Base-by-base conservation (phyloP, 257 asterid genomes). In the Petunia secreta region DNA sequence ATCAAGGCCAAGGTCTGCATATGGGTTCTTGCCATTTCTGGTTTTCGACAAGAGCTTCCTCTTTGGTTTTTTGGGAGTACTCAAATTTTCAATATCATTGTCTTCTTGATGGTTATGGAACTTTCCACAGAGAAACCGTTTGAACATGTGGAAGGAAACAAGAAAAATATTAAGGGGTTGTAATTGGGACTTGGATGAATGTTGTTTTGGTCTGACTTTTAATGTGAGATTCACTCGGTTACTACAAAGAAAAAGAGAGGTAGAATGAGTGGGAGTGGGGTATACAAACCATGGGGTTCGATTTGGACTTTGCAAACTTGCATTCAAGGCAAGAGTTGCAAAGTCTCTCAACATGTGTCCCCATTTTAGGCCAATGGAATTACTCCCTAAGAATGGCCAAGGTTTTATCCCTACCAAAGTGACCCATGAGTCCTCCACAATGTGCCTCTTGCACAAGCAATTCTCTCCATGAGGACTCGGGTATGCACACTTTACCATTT, bases 1-100 rank as follows among this genome's bases (percentile, higher is more conserved):
- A 83, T 90, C 94, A 6, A 87, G 40, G 3, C 94, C 94, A 8
- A 85, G 39, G 25, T 85, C 84, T 0, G 94, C 88, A 37, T 84
- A 90, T 2, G 91, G 90, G 75, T 88, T 88, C 84, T 82, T 90
- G 36, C n/a, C n/a, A 6, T 57, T 57, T 57, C 9, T 57, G 9
- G 63, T 57, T 57, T 5, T 15, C 2, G 63, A 57, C 1, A n/a
- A 57, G 37, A 57, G 6, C 63, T 57, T 57, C 3, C 3, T 57
- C 63, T 57, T 57, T 11, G 14, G 8, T 2, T 52, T 52, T 9
- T 52, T 52, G 55, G 55, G 8, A 52, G 55, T 50, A 57, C 63
- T 57, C 36, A 57, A 15, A 57, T 6, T n/a, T 57, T 5, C 36
- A 57, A 14, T 15, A 5, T 57, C 63, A 15, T 57, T 14, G 6